Percentiles rank a stretch among this genome's conserved stretches.
phyloP scores from a whole-genome alignment of 805 yeast genomes.

The Saccharomycopsis capsularis region DNA sequence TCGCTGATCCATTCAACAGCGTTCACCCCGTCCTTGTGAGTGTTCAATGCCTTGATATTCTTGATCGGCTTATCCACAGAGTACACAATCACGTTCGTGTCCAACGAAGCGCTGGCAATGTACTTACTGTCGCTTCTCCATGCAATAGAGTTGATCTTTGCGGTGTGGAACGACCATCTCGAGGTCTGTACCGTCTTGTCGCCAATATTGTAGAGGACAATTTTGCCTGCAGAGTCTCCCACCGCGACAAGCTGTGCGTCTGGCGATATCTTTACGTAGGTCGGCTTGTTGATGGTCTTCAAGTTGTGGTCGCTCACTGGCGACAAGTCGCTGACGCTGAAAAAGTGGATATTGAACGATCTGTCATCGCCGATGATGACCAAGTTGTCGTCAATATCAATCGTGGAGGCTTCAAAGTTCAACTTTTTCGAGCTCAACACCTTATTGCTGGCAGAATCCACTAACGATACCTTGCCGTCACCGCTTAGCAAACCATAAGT shows the following conservation, averaged over 20 bases:
- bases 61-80: conserved; percentile 73
- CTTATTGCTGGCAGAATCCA: conserved; percentile 22
- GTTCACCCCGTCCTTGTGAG: conserved; percentile 72
- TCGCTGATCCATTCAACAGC: conserved; percentile 55
- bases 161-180: conserved; percentile 94
- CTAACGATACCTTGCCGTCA: conserved; percentile 32
- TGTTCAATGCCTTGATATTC: conserved; percentile 64
- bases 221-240: conserved; percentile 85
- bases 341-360: conserved; percentile 36
- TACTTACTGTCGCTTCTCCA: conserved; percentile 76
- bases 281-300: conserved; percentile 31
- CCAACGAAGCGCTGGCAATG: conserved; percentile 75
- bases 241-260: conserved; percentile 64
- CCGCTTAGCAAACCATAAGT: conserved; percentile 40
- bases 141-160: conserved; percentile 64
- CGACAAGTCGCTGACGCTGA: conserved; percentile 30
- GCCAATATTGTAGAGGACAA: conserved; percentile 54
- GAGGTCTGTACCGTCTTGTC: conserved; percentile 61
- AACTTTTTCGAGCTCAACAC: conserved; percentile 28
- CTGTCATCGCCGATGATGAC: conserved; percentile 46
- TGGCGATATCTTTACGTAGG: conserved; percentile 63
- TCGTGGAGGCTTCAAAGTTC: conserved; percentile 38
- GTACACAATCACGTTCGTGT: conserved; percentile 73
- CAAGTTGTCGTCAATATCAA: conserved; percentile 36
- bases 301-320: conserved; percentile 22